A percentile compares a stretch with the other conserved stretches of the same genome.
These are phyloP conservation scores for Pestalotiopsis sp. DNA, from an alignment of 2,329 filamentous ascomycete species.

Conservation along the genomic window DNA sequence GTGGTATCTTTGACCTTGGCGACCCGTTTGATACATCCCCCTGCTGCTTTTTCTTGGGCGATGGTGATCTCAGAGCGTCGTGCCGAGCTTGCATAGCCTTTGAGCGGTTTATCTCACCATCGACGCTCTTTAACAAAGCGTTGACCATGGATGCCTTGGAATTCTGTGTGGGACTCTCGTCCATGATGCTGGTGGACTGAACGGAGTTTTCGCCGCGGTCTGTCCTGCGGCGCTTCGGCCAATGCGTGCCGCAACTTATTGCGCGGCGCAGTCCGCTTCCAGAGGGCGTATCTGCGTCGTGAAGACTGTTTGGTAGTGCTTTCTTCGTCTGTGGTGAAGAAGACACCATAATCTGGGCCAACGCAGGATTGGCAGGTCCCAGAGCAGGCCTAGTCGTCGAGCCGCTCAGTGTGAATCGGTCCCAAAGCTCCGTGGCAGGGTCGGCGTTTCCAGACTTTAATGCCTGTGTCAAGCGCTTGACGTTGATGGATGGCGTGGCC, in stretches of 20 bases:
- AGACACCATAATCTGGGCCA: slow-evolving; percentile 69
- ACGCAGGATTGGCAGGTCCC: slow-evolving; percentile 56
- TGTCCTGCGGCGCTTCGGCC: slow-evolving; percentile 70
- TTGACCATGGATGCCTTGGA: slow-evolving; percentile 62
- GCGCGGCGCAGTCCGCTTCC: slow-evolving; percentile 61
- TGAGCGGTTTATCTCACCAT: slow-evolving; percentile 51
- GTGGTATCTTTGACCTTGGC: slow-evolving; percentile 18
- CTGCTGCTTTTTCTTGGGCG: slow-evolving; percentile 41
- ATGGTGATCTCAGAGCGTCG: slow-evolving; percentile 42
- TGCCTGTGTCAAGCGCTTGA: slow-evolving; percentile 59
- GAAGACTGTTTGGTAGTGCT: slow-evolving; percentile 34
- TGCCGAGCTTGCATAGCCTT: slow-evolving; percentile 34
- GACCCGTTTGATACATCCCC: slow-evolving; percentile 16
- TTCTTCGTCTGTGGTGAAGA: slow-evolving; percentile 68
- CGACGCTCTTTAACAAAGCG: slow-evolving; percentile 69
- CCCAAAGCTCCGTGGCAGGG: slow-evolving; percentile 77
- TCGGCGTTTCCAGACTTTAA: slow-evolving; percentile 71
- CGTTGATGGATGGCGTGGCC: slow-evolving; percentile 52
- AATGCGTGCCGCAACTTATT: slow-evolving; percentile 70
- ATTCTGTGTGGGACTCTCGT: slow-evolving; percentile 44
- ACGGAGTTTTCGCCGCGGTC: slow-evolving; percentile 37
- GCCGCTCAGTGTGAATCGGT: slow-evolving; percentile 66
- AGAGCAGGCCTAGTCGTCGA: slow-evolving; percentile 42
- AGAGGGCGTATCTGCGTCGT: slow-evolving; percentile 29
- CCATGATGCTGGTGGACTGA: slow-evolving; percentile 38